Percentiles rank a stretch among this genome's conserved stretches.
These are phyloP conservation scores for Fraxinus xanthoxyloides DNA, from an alignment of 305 asterid species.

Conservation along the genomic window DNA sequence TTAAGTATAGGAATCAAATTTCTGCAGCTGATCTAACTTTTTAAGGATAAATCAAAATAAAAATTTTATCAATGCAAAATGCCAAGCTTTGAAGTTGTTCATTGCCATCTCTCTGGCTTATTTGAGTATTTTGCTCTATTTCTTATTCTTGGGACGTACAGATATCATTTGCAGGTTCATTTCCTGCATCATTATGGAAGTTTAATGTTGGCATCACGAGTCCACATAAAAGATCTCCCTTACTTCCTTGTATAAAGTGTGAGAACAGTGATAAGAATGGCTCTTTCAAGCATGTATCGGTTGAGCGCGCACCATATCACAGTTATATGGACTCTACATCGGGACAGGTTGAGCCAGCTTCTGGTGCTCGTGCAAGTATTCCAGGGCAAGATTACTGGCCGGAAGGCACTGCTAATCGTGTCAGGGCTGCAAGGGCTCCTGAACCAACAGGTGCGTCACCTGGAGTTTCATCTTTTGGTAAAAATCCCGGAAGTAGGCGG, in stretches of 20 bases:
- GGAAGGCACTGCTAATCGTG: constrained; percentile 86
- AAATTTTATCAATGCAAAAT: not conserved
- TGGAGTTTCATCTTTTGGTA: constrained; percentile 82
- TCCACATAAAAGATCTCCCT: constrained; percentile 35
- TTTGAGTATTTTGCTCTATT: constrained; percentile 5
- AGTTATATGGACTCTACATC: constrained; percentile 90
- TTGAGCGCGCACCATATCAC: constrained; percentile 79
- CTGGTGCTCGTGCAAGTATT: constrained; percentile 95
- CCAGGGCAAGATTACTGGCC: constrained; percentile 93
- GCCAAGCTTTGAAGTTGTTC: not conserved
- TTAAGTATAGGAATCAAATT: not conserved
- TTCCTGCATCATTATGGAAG: constrained; percentile 38
- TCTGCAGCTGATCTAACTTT: not conserved
- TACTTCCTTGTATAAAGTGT: constrained; percentile 60
- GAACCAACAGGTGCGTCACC: constrained; percentile 74
- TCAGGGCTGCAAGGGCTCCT: constrained; percentile 85
- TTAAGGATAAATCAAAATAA: not conserved
- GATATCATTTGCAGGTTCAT: constrained; percentile 47
- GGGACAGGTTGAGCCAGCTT: constrained; percentile 92
- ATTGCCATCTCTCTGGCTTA: not conserved
- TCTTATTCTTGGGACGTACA: constrained; percentile 29
- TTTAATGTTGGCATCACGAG: constrained; percentile 26
- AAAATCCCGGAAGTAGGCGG: constrained; percentile 90
- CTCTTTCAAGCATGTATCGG: constrained; percentile 46
- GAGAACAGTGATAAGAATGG: constrained; percentile 55